Evolutionary conservation across 2,329 filamentous ascomycete genomes (phyloP).

Genomic region (Scedosporium dehoogii): DNA sequence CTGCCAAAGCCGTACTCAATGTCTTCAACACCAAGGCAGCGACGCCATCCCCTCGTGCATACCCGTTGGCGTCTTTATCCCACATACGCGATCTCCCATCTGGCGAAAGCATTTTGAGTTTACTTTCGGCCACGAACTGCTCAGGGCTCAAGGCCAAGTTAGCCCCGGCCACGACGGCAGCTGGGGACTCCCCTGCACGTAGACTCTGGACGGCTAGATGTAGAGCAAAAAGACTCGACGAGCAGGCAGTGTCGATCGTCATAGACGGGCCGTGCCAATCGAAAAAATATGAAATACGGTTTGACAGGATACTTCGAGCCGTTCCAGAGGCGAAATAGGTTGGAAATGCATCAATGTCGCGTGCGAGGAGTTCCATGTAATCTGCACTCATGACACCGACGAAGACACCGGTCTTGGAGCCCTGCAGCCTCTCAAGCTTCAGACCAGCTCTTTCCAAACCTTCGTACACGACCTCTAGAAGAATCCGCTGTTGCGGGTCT

Average conservation of each 20-base stretch:
- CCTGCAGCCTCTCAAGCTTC: slow-evolving; percentile 13
- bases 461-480: slow-evolving; percentile 18
- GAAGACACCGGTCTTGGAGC: slow-evolving; percentile 18
- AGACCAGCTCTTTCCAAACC: slow-evolving; percentile 22
- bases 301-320: slow-evolving; percentile 42
- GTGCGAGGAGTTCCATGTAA: slow-evolving; percentile 13
- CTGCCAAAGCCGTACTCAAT: slow-evolving; percentile 28
- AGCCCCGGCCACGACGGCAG: slow-evolving; percentile 12
- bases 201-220: slow-evolving; percentile 23
- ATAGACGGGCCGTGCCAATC: slow-evolving; percentile 24
- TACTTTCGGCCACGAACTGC: slow-evolving; percentile 15
- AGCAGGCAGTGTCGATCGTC: slow-evolving; percentile 26
- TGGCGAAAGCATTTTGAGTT: slow-evolving; percentile 16
- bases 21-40: slow-evolving; percentile 28
- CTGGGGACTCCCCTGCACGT: slow-evolving; percentile 17
- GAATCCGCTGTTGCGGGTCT: slow-evolving; percentile 19
- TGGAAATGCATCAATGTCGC: slow-evolving; percentile 20
- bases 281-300: slow-evolving; percentile 38
- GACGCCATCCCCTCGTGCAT: slow-evolving; percentile 34
- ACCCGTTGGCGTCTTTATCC: slow-evolving; percentile 26
- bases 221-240: slow-evolving; percentile 21
- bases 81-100: slow-evolving; percentile 23
- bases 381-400: slow-evolving; percentile 15
- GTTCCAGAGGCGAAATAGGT: slow-evolving; percentile 36
- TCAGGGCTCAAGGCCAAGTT: slow-evolving; percentile 13